Percentiles rank a stretch among this genome's conserved stretches.
These are phyloP conservation scores for Filobasidium floriforme DNA, from an alignment of 768 basidiomycete species.

Conservation along the genomic window DNA sequence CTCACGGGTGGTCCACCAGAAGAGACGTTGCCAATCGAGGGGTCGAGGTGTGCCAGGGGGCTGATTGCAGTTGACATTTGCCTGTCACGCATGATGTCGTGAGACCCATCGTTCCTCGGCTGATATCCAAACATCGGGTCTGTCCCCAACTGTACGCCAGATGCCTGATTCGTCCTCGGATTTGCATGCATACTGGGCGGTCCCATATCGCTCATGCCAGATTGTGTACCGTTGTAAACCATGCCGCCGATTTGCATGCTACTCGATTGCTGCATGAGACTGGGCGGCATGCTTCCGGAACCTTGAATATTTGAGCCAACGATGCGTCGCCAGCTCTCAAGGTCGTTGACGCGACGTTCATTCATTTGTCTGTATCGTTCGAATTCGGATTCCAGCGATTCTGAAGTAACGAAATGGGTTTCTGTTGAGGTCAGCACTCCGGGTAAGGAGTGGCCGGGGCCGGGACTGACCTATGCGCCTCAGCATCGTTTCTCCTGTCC, in stretches of 20 bases:
- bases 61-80: background rate
- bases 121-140: conserved; percentile 7
- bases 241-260: background rate
- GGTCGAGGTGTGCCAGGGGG: background rate
- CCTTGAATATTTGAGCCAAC: background rate
- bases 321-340: conserved; percentile 27
- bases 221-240: background rate
- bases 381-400: conserved; percentile 13
- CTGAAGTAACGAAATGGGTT: background rate
- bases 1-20: background rate
- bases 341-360: conserved; percentile 31
- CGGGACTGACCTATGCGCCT: conserved; percentile 27
- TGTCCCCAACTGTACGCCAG: background rate
- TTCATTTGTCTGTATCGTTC: conserved; percentile 6
- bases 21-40: background rate
- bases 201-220: background rate
- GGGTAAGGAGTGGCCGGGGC: background rate
- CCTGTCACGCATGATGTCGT: background rate
- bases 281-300: background rate
- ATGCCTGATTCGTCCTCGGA: background rate
- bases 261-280: background rate
- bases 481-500: conserved; percentile 38
- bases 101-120: conserved; percentile 15
- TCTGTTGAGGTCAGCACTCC: background rate
- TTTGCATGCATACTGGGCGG: background rate